phyloP scores from a whole-genome alignment of 2,329 filamentous ascomycete genomes.

The Harringtonia aguacate region DNA sequence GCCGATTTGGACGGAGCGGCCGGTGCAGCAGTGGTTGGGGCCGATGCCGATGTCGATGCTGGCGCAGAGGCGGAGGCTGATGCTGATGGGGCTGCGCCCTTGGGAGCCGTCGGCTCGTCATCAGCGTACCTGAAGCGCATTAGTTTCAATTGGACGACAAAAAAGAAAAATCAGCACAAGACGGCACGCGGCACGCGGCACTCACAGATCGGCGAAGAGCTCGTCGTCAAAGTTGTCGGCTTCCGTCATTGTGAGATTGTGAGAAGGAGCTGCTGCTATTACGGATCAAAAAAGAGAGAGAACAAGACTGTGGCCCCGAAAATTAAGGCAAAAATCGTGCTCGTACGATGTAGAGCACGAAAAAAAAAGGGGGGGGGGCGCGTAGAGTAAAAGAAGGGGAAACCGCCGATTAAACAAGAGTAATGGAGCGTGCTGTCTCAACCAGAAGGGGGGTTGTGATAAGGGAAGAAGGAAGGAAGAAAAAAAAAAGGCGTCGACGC shows the following conservation, averaged over 20 bases:
- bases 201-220: slow-evolving; percentile 84
- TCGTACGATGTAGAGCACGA: too few relatives aligned
- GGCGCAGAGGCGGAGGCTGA: slow-evolving; percentile 5
- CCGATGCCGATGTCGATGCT: slow-evolving; percentile 10
- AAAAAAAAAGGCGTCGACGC: too few relatives aligned
- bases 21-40: slow-evolving; percentile 1
- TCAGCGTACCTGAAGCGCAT: slow-evolving; percentile 46
- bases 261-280: not conserved
- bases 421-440: too few relatives aligned
- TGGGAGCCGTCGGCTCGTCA: slow-evolving; percentile 36
- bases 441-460: too few relatives aligned
- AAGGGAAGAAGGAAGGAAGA: too few relatives aligned
- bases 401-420: too few relatives aligned
- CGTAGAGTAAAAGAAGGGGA: too few relatives aligned
- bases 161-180: not conserved
- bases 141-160: slow-evolving; percentile 2
- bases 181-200: slow-evolving; percentile 18
- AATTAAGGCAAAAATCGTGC: too few relatives aligned
- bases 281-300: not conserved
- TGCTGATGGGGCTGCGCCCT: not conserved
- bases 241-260: slow-evolving; percentile 49
- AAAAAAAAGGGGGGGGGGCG: too few relatives aligned
- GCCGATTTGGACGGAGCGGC: slow-evolving; percentile 1
- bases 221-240: slow-evolving; percentile 74
- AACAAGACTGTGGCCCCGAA: too few relatives aligned